Conservation (phyloP, 2,329 filamentous ascomycete species). For the Colletotrichum liriopes region DNA sequence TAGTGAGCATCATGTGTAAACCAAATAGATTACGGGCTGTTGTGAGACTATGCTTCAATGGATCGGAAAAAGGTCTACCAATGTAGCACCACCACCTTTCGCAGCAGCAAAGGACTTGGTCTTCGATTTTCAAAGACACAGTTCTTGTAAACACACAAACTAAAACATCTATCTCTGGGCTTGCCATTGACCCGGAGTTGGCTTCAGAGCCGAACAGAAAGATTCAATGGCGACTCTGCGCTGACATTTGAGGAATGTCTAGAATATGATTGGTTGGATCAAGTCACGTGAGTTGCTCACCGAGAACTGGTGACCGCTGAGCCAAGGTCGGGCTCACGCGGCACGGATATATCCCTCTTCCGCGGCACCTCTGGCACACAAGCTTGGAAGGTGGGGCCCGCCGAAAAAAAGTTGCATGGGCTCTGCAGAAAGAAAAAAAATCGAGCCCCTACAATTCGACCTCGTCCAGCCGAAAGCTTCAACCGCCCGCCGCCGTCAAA, state of each 20-base stretch:
- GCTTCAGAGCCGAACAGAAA: not conserved
- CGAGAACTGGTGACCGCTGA: not conserved
- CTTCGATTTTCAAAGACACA: not conserved
- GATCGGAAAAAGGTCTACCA: not conserved
- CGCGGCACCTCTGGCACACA: not conserved
- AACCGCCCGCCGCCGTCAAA: constrained; percentile 7
- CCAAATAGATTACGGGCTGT: no score
- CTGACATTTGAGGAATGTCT: constrained; percentile 36
- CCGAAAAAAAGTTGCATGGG: constrained; percentile 24
- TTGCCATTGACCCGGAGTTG: not conserved
- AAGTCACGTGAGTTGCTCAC: not conserved
- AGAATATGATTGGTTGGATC: not conserved
- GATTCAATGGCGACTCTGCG: not conserved
- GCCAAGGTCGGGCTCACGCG: not conserved
- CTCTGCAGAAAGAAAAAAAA: constrained; percentile 22
- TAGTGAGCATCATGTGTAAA: not conserved
- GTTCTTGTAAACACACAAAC: no score
- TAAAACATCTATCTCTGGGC: not conserved
- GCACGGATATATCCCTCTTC: constrained; percentile 22
- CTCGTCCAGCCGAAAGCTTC: constrained; percentile 22
- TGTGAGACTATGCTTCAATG: no score
- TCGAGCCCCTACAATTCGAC: not conserved
- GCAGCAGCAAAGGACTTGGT: not conserved
- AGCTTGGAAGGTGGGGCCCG: not conserved
- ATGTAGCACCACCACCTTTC: no score